Evolutionary conservation across 2,329 filamentous ascomycete genomes (phyloP), one percentile per base, ranked within the genome.

Genomic region (Parafenestella ontariensis): DNA sequence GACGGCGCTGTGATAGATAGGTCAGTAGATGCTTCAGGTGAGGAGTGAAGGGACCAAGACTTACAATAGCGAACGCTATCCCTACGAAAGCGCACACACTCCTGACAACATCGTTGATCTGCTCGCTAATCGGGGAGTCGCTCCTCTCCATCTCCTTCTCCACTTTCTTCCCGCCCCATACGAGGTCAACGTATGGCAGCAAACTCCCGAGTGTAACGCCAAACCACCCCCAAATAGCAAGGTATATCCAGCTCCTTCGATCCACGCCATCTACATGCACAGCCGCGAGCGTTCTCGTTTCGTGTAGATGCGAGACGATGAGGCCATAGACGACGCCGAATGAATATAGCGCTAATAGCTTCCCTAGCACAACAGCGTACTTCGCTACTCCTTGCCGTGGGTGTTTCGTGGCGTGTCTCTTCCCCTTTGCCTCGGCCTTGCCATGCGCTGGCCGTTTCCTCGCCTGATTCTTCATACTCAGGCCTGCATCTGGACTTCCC

Each of bases 241-340:
- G 79, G 72, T 96, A 96, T 39, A 79, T 77, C 85, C 87, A 89
- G 71, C 74, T 79, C 60, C 79, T 77, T 24, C 81, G 78, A 56
- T 85, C 78, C 28, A 87, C 76, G 31, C 80, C 80, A 50, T 83
- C 82, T 42, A 89, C 79, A 49, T 85, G 82, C 29, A 91, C 83
- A 0, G 87, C 84, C 0, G 85, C 83, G 44, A 92, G 79, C 41
- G 83, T 81, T 59, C 87, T 82, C 46, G 87, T 85, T 58, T 89
- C 86, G 65, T 94, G 92, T 40, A 98, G 79, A 70, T 91, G 88
- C 18, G 89, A 88, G 34, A 97, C 89, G 36, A 97, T 81, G 1
- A 89, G 79, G 1, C 94, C 94, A 74, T 96, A 98, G 15, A 88
- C 85, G 48, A 94, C 82, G 0, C 95, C 95, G 33, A 96, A 87